Conservation (phyloP, 2,329 filamentous ascomycete species). For the Fusarium sp. region DNA sequence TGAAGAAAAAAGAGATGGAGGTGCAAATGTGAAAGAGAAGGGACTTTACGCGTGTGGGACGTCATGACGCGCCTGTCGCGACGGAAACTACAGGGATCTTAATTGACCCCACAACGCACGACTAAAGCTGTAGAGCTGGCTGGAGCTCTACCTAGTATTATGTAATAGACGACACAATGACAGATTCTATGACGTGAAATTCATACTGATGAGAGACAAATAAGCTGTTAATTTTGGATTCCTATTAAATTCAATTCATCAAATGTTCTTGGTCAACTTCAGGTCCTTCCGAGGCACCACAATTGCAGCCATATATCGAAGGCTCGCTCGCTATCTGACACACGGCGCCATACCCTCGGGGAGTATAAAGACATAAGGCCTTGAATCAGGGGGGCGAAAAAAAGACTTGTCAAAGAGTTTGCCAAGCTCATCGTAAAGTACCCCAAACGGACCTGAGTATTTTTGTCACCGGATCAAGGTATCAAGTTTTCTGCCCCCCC, state of each 20-base stretch:
- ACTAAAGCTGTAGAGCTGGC: not conserved
- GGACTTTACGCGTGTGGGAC: slow-evolving; percentile 43
- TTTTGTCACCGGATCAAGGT: too few relatives aligned
- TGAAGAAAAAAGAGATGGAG: slow-evolving; percentile 8
- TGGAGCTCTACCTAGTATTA: not conserved
- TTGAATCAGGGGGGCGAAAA: too few relatives aligned
- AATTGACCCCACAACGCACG: slow-evolving; percentile 48
- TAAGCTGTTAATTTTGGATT: accelerated
- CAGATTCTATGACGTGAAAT: not conserved
- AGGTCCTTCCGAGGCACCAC: not conserved
- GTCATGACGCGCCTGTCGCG: slow-evolving; percentile 50
- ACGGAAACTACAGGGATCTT: slow-evolving; percentile 45
- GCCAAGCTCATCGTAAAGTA: too few relatives aligned
- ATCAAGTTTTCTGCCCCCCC: too few relatives aligned
- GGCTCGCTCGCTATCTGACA: not conserved
- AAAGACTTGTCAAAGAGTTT: too few relatives aligned
- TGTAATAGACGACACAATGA: not conserved
- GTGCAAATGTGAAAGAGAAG: slow-evolving; percentile 29
- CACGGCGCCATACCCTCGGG: too few relatives aligned
- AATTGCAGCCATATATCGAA: not conserved
- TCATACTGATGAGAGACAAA: not conserved
- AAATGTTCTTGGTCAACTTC: not conserved
- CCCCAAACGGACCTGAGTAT: too few relatives aligned
- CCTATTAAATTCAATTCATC: not conserved
- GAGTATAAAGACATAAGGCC: too few relatives aligned